phyloP scores from a whole-genome alignment of 306 rosid genomes.

The Rubus parviflorus region DNA sequence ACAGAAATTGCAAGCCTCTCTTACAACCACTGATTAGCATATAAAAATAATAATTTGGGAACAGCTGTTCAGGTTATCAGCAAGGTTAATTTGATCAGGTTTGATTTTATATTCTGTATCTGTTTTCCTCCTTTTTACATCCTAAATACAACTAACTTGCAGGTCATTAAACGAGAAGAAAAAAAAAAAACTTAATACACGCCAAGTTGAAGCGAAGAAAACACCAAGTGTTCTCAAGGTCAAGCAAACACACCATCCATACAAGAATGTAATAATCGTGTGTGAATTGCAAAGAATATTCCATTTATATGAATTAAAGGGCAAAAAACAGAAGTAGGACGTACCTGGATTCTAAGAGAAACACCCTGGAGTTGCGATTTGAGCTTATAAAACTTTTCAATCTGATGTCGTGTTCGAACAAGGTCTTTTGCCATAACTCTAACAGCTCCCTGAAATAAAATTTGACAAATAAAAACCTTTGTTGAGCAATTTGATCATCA shows the following conservation, averaged over 20 bases:
- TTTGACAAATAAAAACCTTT: slow-evolving; percentile 24
- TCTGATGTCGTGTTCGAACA: slow-evolving; percentile 93
- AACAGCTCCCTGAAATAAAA: slow-evolving; percentile 86
- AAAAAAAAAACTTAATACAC: too few relatives aligned
- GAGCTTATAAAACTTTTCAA: slow-evolving; percentile 96
- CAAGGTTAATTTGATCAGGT: neutral
- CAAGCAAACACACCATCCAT: neutral
- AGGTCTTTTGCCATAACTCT: slow-evolving; percentile 99
- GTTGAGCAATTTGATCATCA: slow-evolving; percentile 17
- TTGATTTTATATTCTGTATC: neutral
- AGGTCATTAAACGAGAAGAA: neutral
- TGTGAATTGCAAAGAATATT: neutral
- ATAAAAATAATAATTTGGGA: too few relatives aligned
- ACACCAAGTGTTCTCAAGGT: too few relatives aligned
- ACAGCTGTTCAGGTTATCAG: too few relatives aligned
- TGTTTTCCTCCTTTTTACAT: neutral
- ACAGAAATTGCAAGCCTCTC: too few relatives aligned
- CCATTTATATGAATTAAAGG: neutral
- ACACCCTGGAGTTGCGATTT: slow-evolving; percentile 99
- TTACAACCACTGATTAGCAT: too few relatives aligned
- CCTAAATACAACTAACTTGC: neutral
- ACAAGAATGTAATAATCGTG: neutral
- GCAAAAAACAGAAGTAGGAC: slow-evolving; percentile 4
- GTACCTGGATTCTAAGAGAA: slow-evolving; percentile 94
- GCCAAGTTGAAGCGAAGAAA: too few relatives aligned